These are phyloP conservation scores for Ceratocystis papillata DNA, from an alignment of 2,329 filamentous ascomycete genomes.

Conservation along the genomic window DNA sequence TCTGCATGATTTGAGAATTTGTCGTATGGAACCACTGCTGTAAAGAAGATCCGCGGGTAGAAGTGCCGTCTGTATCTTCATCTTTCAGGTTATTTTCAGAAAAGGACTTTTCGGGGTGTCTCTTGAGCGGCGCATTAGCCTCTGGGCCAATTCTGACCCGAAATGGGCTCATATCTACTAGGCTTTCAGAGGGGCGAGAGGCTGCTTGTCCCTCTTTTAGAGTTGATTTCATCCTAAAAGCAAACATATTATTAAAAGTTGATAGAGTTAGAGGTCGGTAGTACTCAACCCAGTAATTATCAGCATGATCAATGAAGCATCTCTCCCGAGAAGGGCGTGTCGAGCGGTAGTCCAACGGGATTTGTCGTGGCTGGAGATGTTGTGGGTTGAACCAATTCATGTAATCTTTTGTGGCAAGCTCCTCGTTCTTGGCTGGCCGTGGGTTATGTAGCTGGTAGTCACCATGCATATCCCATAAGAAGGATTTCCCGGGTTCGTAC, in stretches of 20 bases:
- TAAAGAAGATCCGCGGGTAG: conserved; percentile 42
- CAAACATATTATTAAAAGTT: conserved; percentile 83
- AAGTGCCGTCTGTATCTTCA: conserved; percentile 33
- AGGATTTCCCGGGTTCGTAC: conserved; percentile 73
- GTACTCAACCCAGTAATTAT: conserved; percentile 97
- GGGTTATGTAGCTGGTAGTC: conserved; percentile 95
- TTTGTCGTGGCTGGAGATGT: conserved; percentile 50
- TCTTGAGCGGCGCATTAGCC: conserved; percentile 25
- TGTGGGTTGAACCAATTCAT: conserved; percentile 78
- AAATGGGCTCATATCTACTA: conserved; percentile 81
- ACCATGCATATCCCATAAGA: conserved; percentile 91
- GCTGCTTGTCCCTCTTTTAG: conserved; percentile 51
- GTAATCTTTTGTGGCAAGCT: conserved; percentile 53
- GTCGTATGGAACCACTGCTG: conserved; percentile 45
- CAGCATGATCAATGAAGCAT: conserved; percentile 51
- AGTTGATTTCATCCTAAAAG: conserved; percentile 84
- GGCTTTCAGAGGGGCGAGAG: conserved; percentile 53
- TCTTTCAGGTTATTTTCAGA: conserved; percentile 47
- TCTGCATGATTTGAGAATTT: neutral
- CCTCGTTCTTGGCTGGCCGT: conserved; percentile 64
- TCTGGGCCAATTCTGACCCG: conserved; percentile 59
- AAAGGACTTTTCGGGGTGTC: conserved; percentile 54
- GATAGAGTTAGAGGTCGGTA: conserved; percentile 82
- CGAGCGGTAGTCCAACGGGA: conserved; percentile 39
- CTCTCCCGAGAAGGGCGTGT: neutral